phyloP scores from a whole-genome alignment of 352 stramenopile genomes.

The Pythium aristosporum region DNA sequence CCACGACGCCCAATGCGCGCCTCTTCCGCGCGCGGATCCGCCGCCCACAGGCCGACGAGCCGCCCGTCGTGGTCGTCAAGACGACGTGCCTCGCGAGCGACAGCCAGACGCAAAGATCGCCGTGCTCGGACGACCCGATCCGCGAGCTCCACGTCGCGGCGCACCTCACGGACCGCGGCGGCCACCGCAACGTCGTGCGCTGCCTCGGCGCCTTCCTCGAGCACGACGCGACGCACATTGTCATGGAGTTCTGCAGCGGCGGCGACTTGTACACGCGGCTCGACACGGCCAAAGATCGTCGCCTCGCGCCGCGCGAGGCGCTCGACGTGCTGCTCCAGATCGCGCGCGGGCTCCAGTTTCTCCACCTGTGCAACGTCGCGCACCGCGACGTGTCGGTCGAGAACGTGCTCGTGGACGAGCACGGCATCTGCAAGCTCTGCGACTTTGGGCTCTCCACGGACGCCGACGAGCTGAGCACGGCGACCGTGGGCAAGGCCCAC shows the following conservation, averaged over 20 bases:
- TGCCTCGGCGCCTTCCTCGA: constrained; percentile 26
- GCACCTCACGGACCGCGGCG: constrained; percentile 25
- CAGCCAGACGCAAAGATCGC: constrained; percentile 14
- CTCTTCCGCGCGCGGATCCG: constrained; percentile 13
- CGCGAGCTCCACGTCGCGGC: constrained; percentile 19
- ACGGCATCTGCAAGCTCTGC: constrained; percentile 37
- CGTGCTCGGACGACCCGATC: constrained; percentile 33
- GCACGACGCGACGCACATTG: constrained; percentile 22
- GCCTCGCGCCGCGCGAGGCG: neutral
- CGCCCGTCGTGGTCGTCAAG: constrained; percentile 40
- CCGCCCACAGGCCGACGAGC: neutral
- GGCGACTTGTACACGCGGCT: constrained; percentile 23
- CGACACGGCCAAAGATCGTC: neutral
- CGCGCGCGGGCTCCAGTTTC: constrained; percentile 23
- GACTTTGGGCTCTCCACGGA: constrained; percentile 57
- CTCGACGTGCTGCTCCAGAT: neutral
- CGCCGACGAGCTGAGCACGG: constrained; percentile 16
- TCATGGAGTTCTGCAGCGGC: constrained; percentile 28
- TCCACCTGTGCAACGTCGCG: constrained; percentile 38
- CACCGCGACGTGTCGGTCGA: constrained; percentile 59
- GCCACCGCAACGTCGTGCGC: constrained; percentile 24
- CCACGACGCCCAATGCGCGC: constrained; percentile 15
- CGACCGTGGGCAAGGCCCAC: constrained; percentile 30
- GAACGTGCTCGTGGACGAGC: constrained; percentile 44
- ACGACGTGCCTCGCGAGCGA: constrained; percentile 20